Evolutionary conservation across 2,329 filamentous ascomycete genomes (phyloP).

Genomic region (Curvularia spicifera): DNA sequence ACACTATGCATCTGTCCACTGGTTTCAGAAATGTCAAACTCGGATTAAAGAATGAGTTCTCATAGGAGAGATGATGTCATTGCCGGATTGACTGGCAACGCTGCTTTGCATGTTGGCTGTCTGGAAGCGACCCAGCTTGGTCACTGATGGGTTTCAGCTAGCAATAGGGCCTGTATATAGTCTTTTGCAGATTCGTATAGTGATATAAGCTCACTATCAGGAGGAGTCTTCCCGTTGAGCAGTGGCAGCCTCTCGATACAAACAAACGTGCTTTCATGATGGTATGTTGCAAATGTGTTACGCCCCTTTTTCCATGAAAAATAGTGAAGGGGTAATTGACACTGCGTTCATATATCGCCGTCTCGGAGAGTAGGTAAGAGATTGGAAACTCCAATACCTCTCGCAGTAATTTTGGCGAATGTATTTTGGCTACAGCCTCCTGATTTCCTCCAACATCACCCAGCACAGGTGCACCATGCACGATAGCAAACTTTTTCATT

Average conservation of each 20-base stretch:
- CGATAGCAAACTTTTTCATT: constrained; percentile 10
- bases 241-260: neutral
- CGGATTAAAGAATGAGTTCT: too few relatives aligned
- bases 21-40: too few relatives aligned
- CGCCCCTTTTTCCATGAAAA: constrained; percentile 40
- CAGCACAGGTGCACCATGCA: constrained; percentile 5
- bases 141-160: neutral
- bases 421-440: neutral
- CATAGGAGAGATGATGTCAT: neutral
- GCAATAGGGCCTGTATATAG: neutral
- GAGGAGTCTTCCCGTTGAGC: neutral
- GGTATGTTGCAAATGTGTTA: constrained; percentile 49
- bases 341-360: constrained; percentile 49
- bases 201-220: neutral
- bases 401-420: constrained; percentile 39
- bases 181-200: neutral
- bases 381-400: constrained; percentile 34
- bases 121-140: neutral
- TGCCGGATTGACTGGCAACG: neutral
- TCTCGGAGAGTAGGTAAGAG: constrained; percentile 41
- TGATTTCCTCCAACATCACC: constrained; percentile 3
- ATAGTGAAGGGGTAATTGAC: constrained; percentile 49
- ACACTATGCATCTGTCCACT: too few relatives aligned
- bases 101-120: neutral
- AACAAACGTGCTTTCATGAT: neutral